These are phyloP conservation scores for Acorus gramineus DNA, from an alignment of 106 monocot species.

Conservation along the genomic window DNA sequence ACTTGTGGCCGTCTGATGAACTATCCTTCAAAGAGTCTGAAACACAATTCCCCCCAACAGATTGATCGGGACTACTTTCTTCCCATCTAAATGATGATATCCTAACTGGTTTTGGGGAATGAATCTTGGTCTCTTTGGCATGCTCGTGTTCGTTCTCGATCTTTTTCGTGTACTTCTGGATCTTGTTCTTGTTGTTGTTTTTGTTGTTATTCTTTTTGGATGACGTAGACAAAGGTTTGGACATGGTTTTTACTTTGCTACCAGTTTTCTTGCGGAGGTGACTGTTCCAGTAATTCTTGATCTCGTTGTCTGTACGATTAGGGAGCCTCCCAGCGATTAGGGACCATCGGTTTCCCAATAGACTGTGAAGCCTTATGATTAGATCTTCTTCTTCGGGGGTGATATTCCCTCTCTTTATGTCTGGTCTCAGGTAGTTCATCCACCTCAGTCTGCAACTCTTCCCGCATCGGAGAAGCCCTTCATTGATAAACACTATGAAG, in stretches of 20 bases:
- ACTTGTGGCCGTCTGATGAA: neutral
- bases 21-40: neutral
- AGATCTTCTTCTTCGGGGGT: constrained; percentile 26
- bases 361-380: constrained; percentile 22
- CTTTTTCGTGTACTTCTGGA: neutral
- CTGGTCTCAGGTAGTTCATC: constrained; percentile 32
- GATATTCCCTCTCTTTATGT: constrained; percentile 30
- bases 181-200: neutral
- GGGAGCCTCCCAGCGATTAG: constrained; percentile 31
- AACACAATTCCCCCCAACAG: neutral
- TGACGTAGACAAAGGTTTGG: neutral
- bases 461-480: constrained; percentile 12
- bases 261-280: constrained; percentile 18
- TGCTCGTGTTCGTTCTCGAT: neutral
- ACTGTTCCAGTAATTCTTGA: constrained; percentile 34
- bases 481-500: too few species aligned
- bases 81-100: neutral
- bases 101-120: constrained; percentile 20
- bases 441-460: constrained; percentile 20
- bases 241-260: neutral
- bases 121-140: constrained; percentile 2
- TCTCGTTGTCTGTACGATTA: constrained; percentile 36
- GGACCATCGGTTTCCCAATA: constrained; percentile 38
- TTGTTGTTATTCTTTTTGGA: neutral
- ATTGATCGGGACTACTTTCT: neutral